Evolutionary conservation across 2,329 filamentous ascomycete species (phyloP), one percentile per base, ranked within the genome.

Genomic region (Triangularia setosa): DNA sequence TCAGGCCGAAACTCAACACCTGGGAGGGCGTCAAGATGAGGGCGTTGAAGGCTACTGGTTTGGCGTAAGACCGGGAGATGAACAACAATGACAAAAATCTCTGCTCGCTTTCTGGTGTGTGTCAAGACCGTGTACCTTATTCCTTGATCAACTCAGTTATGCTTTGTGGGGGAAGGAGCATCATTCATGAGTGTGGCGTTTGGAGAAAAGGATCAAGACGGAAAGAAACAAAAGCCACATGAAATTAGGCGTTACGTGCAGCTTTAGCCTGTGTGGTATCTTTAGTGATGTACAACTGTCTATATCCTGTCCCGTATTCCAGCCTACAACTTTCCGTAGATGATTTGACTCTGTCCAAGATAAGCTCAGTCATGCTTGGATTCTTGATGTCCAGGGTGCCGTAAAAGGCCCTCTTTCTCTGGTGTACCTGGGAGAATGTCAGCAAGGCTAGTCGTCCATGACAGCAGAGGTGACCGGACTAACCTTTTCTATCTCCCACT

Each of bases 11-110:
- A 78, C 73, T 90, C 68, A 90, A 89, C 72, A 84, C 81, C 1
- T 87, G 84, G 81, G 87, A 90, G 75, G 88, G 87, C 0, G 79
- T 87, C 70, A 88, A 86, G 79, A 90, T 90, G 87, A 80, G 88
- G 35, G 80, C 80, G 0, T 75, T 82, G 73, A 80, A 80, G 33
- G 80, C 79, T 35, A 68, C 81, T 0, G 86, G 84, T 1, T 58
- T 88, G 62, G 78, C 77, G 11, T 88, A 71, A 73, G 35, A 12
- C 16, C 30, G 16, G n/a, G 40, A 21, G 40, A 48, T 9, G 40
- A 48, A 21, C n/a, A 18, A 48, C 5, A 48, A 48, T 18, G 4
- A 21, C 18, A 21, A 21, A 48, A 48, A 21, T 48, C 40, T 21
- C 40, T 21, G 12, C 40, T 48, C 40, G 40, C 40, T 48, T n/a